Evolutionary conservation across 495 filamentous ascomycete species (phyloP).

Genomic region (Neurospora sp.): DNA sequence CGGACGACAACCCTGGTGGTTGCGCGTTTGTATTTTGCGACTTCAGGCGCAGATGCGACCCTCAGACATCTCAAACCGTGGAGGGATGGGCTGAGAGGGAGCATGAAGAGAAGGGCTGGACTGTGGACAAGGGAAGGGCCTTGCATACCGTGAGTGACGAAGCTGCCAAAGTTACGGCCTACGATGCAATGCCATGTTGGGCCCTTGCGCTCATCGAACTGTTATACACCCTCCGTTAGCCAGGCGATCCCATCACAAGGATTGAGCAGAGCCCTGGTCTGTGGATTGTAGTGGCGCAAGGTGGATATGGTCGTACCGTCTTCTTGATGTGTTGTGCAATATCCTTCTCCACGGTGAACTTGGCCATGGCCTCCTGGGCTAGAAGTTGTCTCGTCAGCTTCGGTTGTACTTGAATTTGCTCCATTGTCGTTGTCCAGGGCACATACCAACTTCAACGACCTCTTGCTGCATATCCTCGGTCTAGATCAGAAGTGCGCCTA

Average conservation of each 20-base stretch:
- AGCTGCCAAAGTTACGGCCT: slow-evolving; percentile 96
- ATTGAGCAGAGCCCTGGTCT: slow-evolving; percentile 55
- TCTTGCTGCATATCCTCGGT: slow-evolving; percentile 95
- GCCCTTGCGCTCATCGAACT: slow-evolving; percentile 88
- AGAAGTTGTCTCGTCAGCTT: slow-evolving; percentile 1
- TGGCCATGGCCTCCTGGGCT: slow-evolving; percentile 92
- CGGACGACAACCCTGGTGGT: background rate
- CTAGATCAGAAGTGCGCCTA: slow-evolving; percentile 33
- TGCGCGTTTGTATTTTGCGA: background rate
- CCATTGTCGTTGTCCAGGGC: background rate
- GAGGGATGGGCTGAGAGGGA: background rate
- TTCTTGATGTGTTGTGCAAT: background rate
- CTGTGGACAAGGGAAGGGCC: background rate
- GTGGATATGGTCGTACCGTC: slow-evolving; percentile 5
- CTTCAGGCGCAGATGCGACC: background rate
- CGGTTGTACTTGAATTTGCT: background rate
- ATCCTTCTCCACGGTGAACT: slow-evolving; percentile 90
- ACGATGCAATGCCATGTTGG: slow-evolving; percentile 99
- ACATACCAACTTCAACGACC: slow-evolving; percentile 85
- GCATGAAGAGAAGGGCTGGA: background rate
- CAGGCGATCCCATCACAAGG: slow-evolving; percentile 1
- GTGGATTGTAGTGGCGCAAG: slow-evolving; percentile 46
- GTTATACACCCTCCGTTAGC: slow-evolving; percentile 11
- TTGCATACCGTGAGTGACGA: slow-evolving; percentile 84
- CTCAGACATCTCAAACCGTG: background rate